These are phyloP conservation scores for Exophiala mesophila DNA, from an alignment of 2,329 filamentous ascomycete genomes.

Conservation along the genomic window DNA sequence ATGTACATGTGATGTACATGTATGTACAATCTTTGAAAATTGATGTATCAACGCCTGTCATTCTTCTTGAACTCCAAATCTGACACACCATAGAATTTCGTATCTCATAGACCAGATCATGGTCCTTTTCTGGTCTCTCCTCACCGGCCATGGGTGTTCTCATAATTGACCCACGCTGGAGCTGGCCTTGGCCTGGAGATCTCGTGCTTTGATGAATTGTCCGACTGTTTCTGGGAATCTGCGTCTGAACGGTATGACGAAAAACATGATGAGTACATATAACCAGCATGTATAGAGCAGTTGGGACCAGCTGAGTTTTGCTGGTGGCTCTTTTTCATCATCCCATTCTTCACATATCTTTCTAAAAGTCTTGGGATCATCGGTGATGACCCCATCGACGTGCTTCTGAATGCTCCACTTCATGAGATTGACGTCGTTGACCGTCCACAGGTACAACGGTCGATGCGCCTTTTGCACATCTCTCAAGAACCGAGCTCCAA, in stretches of 20 bases:
- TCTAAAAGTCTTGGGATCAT: slow-evolving; percentile 65
- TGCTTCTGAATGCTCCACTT: slow-evolving; percentile 64
- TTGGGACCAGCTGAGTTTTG: slow-evolving; percentile 17
- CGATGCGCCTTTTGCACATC: slow-evolving; percentile 54
- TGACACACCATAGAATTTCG: too few relatives aligned
- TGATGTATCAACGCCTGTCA: too few relatives aligned
- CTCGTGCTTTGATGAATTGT: slow-evolving; percentile 14
- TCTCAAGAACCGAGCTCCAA: slow-evolving; percentile 62
- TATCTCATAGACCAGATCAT: too few relatives aligned
- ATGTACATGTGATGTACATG: too few relatives aligned
- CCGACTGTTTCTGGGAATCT: slow-evolving; percentile 23
- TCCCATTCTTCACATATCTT: slow-evolving; percentile 25
- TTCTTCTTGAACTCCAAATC: too few relatives aligned
- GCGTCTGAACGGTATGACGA: slow-evolving; percentile 15
- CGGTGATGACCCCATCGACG: slow-evolving; percentile 80
- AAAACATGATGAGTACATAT: slow-evolving; percentile 21
- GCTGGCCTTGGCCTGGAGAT: slow-evolving; percentile 9
- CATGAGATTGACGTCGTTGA: slow-evolving; percentile 76
- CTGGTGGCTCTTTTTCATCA: slow-evolving; percentile 14
- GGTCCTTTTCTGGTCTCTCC: too few relatives aligned
- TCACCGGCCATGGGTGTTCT: background rate
- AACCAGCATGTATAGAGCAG: slow-evolving; percentile 23
- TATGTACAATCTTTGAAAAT: too few relatives aligned
- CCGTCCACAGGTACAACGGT: slow-evolving; percentile 75
- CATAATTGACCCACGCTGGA: slow-evolving; percentile 3